Evolutionary conservation across 1,284 basidiomycete genomes (phyloP).

Genomic region (Somion occarium): DNA sequence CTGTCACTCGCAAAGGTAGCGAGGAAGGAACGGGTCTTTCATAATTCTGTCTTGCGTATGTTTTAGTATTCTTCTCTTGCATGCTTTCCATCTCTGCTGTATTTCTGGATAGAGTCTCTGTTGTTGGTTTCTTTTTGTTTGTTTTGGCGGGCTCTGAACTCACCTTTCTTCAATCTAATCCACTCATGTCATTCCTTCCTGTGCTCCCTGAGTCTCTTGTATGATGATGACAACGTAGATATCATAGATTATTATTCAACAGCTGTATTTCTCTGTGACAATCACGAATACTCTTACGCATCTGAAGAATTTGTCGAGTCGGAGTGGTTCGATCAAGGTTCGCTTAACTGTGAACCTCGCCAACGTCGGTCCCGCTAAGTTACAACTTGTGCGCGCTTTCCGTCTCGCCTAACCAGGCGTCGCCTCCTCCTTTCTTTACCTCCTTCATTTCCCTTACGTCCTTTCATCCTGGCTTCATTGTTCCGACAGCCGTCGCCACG

Average conservation of each 20-base stretch:
- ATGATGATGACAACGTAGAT: background rate
- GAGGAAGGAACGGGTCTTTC: constrained; percentile 29
- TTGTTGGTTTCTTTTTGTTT: constrained; percentile 7
- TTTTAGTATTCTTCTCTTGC: background rate
- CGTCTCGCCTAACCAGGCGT: constrained; percentile 1
- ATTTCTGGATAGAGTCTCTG: constrained; percentile 8
- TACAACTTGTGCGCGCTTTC: background rate
- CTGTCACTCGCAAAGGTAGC: constrained; percentile 30
- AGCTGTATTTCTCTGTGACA: background rate
- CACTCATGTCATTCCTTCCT: constrained; percentile 4
- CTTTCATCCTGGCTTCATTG: constrained; percentile 28
- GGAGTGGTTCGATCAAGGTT: background rate
- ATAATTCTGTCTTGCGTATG: constrained; percentile 27
- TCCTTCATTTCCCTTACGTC: constrained; percentile 3
- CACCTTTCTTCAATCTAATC: background rate
- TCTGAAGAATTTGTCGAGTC: too few species aligned
- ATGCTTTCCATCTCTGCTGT: constrained; percentile 6
- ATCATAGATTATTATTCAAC: constrained; percentile 2
- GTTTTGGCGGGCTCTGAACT: background rate
- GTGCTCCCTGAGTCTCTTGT: background rate
- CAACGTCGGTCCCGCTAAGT: too few species aligned
- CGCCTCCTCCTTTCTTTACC: background rate
- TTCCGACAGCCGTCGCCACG: constrained; percentile 38
- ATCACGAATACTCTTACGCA: background rate
- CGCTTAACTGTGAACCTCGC: background rate